These are phyloP conservation scores for Cenchrus fungigraminus DNA, from an alignment of 176 grass and related monocot genomes.

Conservation along the genomic window DNA sequence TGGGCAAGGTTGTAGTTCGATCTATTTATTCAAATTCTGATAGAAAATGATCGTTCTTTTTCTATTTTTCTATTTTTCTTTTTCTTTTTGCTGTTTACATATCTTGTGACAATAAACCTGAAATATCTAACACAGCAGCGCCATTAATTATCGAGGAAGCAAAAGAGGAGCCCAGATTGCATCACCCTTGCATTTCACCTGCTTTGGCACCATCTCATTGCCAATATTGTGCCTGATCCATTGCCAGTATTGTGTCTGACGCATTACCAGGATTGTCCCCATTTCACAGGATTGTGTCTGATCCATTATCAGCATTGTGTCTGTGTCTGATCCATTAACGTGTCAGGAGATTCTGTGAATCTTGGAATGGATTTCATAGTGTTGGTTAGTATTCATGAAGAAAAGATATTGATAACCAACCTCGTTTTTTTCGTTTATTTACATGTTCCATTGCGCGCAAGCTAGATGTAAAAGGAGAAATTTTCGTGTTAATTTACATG, in stretches of 20 bases:
- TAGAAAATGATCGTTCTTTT: conserved; percentile 50
- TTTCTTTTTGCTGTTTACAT: conserved; percentile 27
- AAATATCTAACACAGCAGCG: conserved; percentile 58
- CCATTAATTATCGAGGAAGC: conserved; percentile 34
- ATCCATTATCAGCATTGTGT: too few species aligned
- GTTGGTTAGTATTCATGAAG: too few species aligned
- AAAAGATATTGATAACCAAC: too few species aligned
- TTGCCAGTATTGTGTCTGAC: too few species aligned
- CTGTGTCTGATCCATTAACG: too few species aligned
- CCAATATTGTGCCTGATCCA: not conserved
- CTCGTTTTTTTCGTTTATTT: too few species aligned
- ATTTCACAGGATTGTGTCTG: too few species aligned
- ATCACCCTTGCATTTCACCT: not conserved
- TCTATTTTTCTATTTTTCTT: conserved; percentile 16
- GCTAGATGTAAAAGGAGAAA: too few species aligned
- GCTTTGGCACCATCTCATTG: not conserved
- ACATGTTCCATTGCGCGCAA: not conserved
- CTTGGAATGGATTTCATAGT: too few species aligned
- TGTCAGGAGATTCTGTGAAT: too few species aligned
- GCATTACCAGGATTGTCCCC: too few species aligned
- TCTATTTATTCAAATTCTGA: conserved; percentile 52
- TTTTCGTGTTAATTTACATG: not conserved
- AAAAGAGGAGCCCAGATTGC: not conserved
- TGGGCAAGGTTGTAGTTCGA: conserved; percentile 52
- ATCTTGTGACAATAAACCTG: conserved; percentile 54